Evolutionary conservation across 2,329 filamentous ascomycete genomes (phyloP).

Genomic region (Beauveria caledonica): DNA sequence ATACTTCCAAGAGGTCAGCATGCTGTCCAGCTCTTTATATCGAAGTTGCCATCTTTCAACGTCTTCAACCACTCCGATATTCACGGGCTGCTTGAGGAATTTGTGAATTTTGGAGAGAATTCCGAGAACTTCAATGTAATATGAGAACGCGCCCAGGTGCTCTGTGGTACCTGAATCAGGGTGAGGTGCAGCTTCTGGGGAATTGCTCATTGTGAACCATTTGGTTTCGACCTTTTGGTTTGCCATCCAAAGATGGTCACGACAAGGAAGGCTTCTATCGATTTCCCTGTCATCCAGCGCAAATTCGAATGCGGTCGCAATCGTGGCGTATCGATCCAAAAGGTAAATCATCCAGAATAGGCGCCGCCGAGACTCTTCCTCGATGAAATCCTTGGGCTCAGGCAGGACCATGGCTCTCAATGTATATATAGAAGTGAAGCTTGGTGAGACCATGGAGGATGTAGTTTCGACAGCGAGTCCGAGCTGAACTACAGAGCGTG

Average conservation of each 20-base stretch:
- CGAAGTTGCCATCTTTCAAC: constrained; percentile 85
- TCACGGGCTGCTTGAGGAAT: constrained; percentile 81
- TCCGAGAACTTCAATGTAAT: constrained; percentile 83
- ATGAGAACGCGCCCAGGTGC: constrained; percentile 79
- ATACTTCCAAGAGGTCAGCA: constrained; percentile 75
- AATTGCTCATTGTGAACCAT: constrained; percentile 59
- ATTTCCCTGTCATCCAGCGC: constrained; percentile 84
- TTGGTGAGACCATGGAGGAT: constrained; percentile 68
- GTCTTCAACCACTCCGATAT: constrained; percentile 75
- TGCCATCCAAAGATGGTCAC: constrained; percentile 76
- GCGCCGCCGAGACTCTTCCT: constrained; percentile 76
- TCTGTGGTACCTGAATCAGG: constrained; percentile 63
- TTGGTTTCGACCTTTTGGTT: constrained; percentile 78
- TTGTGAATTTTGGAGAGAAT: constrained; percentile 82
- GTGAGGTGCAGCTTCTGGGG: constrained; percentile 39
- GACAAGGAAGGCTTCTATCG: constrained; percentile 76
- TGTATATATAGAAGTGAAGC: constrained; percentile 81
- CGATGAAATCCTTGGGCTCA: constrained; percentile 76
- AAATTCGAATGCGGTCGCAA: constrained; percentile 88
- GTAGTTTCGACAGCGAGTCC: constrained; percentile 77
- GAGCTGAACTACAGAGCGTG: constrained; percentile 78
- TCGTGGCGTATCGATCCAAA: constrained; percentile 81
- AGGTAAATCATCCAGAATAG: constrained; percentile 95
- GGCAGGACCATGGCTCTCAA: constrained; percentile 76
- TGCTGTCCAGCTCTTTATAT: constrained; percentile 76